These are phyloP conservation scores for Brassica juncea DNA, from an alignment of 345 rosid genomes.

Conservation along the genomic window DNA sequence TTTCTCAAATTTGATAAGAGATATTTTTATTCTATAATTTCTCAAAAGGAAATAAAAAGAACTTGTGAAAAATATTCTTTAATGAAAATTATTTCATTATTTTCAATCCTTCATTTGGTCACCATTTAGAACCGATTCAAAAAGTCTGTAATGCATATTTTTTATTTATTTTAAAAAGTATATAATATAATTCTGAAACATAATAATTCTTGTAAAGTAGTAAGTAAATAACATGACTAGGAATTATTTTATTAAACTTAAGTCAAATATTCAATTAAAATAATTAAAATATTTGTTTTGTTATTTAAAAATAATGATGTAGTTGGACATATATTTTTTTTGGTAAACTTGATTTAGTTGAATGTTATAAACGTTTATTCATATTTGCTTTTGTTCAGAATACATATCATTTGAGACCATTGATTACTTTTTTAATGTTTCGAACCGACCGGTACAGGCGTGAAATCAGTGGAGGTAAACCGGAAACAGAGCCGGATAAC, in stretches of 20 bases:
- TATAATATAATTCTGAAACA: neutral
- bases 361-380: neutral
- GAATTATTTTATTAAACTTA: neutral
- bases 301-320: neutral
- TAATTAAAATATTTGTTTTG: neutral
- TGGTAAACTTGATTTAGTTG: no score
- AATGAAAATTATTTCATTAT: no score
- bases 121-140: neutral
- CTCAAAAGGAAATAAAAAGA: no score
- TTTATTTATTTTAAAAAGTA: no score
- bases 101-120: no score
- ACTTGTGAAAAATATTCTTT: no score
- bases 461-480: constrained; percentile 50
- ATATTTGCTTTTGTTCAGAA: constrained; percentile 6
- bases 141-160: neutral
- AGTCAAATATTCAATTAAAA: neutral
- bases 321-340: neutral
- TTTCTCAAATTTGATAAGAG: no score
- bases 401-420: neutral
- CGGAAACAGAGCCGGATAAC: constrained; percentile 52
- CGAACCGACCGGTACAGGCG: constrained; percentile 41
- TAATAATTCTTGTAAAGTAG: neutral
- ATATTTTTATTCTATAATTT: no score
- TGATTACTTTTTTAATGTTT: neutral
- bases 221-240: neutral